Conservation (phyloP, 805 yeast species). For the Wickerhamiella hasegawae region DNA sequence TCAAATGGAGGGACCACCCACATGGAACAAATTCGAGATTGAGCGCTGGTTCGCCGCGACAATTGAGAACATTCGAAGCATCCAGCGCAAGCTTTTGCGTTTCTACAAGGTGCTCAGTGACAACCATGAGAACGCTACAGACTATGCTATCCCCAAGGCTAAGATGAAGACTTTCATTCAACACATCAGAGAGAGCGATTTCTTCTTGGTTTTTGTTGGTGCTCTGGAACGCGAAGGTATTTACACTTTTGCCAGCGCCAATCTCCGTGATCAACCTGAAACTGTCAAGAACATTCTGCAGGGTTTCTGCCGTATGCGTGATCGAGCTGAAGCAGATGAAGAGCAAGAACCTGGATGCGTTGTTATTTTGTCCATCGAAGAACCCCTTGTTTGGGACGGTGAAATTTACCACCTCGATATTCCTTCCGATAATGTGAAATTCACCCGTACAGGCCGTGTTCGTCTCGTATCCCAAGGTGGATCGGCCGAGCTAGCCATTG, state of each 20-base stretch:
- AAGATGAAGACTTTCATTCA: constrained; percentile 35
- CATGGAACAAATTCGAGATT: constrained; percentile 26
- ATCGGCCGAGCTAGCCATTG: constrained; percentile 35
- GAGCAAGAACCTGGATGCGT: constrained; percentile 40
- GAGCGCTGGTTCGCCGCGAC: constrained; percentile 33
- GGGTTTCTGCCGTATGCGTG: constrained; percentile 20
- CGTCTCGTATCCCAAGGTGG: constrained; percentile 60
- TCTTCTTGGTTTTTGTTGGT: constrained; percentile 63
- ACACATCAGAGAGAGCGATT: constrained; percentile 46
- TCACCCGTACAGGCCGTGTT: constrained; percentile 52
- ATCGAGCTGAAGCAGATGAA: constrained; percentile 6
- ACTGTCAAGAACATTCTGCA: constrained; percentile 17
- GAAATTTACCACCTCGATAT: constrained; percentile 40
- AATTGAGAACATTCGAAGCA: constrained; percentile 26
- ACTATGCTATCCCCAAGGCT: constrained; percentile 21
- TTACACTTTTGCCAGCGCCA: constrained; percentile 63
- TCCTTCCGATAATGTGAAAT: constrained; percentile 16
- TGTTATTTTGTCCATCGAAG: constrained; percentile 58
- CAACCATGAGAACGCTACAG: constrained; percentile 56
- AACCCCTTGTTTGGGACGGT: constrained; percentile 88
- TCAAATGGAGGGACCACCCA: constrained; percentile 50
- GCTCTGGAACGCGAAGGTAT: constrained; percentile 57
- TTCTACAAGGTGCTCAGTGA: constrained; percentile 52
- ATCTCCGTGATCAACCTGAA: constrained; percentile 27
- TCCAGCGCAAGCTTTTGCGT: constrained; percentile 69